Base-by-base conservation (phyloP, 345 rosid genomes). In the Conringia planisiliqua region DNA sequence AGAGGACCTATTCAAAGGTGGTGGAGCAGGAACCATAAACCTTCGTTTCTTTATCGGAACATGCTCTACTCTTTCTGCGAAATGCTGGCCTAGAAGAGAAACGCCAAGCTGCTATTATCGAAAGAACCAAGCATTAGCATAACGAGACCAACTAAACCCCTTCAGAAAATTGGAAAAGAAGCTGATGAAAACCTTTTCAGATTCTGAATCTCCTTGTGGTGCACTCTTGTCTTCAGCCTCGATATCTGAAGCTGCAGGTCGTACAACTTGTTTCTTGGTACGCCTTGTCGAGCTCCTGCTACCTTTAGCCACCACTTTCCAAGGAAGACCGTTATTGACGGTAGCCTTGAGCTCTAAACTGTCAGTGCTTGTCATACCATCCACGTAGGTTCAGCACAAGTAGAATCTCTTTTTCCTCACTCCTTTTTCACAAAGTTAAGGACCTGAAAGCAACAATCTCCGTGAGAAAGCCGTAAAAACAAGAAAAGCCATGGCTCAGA, bases 21-120 rank as follows among this genome's bases (percentile, higher is more conserved):
- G 79, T 2, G 69, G 73, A 43, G 84, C 68, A 8, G 54, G 74
- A 47, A 74, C 68, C 55, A 70, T 64, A 78, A 78, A 76, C 72
- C 84, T 85, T 52, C 93, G 74, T 71, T 88, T 88, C 84, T 88
- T 86, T 6, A 86, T 66, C 0, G 90, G 93, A 29, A 85, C 85
- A 50, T 83, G 76, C 75, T 76, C 88, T 46, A 68, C 67, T 67
- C 80, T 83, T 67, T 79, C 89, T 50, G 84, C 66, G 40, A 84
- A 85, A 62, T 78, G 85, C 26, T 78, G 79, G 10, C 85, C 86
- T 68, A 80, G 78, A 73, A 85, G 78, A 71, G 84, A 85, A 71
- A 86, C 87, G 26, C 87, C 86, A 71, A 73, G 78, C 92, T 85
- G 87, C 82, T 43, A 77, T 22, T 14, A 62, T 57, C 22, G 17